Evolutionary conservation across 129 eudicot genomes (phyloP), one percentile per base, ranked within the genome.

Genomic region (Rutidosis leptorrhynchoides): DNA sequence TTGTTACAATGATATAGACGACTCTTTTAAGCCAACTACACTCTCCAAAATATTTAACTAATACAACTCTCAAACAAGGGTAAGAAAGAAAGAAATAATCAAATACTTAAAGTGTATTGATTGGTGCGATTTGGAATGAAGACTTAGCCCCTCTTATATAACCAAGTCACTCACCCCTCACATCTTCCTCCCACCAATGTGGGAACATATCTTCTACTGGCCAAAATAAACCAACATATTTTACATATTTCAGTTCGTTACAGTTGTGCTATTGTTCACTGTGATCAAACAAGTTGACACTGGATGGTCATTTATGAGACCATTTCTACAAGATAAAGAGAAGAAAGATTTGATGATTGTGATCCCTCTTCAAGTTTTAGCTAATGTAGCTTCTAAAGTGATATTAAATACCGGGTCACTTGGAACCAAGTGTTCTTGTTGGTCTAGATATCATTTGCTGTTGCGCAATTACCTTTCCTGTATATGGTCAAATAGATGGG

Each of bases 281-380:
- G 82, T 81, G 7, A 65, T 79, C 26, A 54, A 81, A 10, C 42
- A 81, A 25, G 53, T 81, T 0, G 83, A 86, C 26, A 57, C 80
- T 0, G 84, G 86, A 21, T 84, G 83, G 86, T 78, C 79, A 1
- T 73, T 78, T 51, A 12, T 69, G 61, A 78, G 68, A 69, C 84
- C 82, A 4, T 43, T 30, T 29, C 11, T 85, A 3, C 80, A 69
- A 53, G 77, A 69, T 1, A 66, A 48, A 7, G 80, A 79, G 12
- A 85, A 81, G 62, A 54, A 26, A 12, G 43, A 72, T 0, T 37
- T 85, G 19, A 52, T 49, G 62, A 56, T 78, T 0, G 82, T 71
- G 3, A 65, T 79, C 11, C 64, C 71, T 7, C 77, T 81, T 14
- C 84, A 81, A 61, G 71, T 79, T 20, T 7, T 79, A 0, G 87